Conservation (phyloP, 1,284 basidiomycete genomes). For the Phellopilus nigrolimitatus region DNA sequence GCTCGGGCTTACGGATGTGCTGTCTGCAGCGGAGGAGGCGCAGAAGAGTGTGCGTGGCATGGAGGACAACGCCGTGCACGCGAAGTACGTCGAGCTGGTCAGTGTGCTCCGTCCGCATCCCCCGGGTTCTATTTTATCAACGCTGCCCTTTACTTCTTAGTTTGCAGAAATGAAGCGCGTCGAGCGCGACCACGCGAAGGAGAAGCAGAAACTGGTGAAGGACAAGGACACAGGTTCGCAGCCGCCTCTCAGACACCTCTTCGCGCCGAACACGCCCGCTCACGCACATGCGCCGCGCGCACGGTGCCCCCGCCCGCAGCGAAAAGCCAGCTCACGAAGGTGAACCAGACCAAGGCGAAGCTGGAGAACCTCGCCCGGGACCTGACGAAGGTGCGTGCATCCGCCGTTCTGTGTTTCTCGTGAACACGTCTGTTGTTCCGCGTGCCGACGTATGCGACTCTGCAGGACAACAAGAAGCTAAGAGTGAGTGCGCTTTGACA, state of each 20-base stretch:
- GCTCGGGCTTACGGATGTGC: slow-evolving; percentile 18
- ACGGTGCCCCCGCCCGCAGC: too few relatives aligned
- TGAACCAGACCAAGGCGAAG: slow-evolving; percentile 81
- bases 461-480: slow-evolving; percentile 77
- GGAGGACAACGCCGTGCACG: slow-evolving; percentile 72
- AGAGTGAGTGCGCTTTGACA: slow-evolving; percentile 45
- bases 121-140: slow-evolving; percentile 12
- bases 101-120: slow-evolving; percentile 22
- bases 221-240: slow-evolving; percentile 78
- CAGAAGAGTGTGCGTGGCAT: slow-evolving; percentile 75
- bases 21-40: slow-evolving; percentile 69
- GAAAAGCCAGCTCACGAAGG: slow-evolving; percentile 76
- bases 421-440: not conserved
- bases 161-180: slow-evolving; percentile 78
- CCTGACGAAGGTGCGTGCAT: slow-evolving; percentile 64
- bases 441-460: too few relatives aligned
- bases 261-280: slow-evolving; percentile 19
- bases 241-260: slow-evolving; percentile 6
- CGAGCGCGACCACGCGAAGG: slow-evolving; percentile 81
- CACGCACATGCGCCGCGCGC: slow-evolving; percentile 16
- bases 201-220: slow-evolving; percentile 81
- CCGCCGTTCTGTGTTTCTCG: not conserved
- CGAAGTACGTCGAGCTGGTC: slow-evolving; percentile 81
- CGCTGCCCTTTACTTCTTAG: slow-evolving; percentile 33
- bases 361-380: slow-evolving; percentile 82